These are phyloP conservation scores for Achaetomium macrosporum DNA, from an alignment of 2,329 filamentous ascomycete species.

Conservation along the genomic window DNA sequence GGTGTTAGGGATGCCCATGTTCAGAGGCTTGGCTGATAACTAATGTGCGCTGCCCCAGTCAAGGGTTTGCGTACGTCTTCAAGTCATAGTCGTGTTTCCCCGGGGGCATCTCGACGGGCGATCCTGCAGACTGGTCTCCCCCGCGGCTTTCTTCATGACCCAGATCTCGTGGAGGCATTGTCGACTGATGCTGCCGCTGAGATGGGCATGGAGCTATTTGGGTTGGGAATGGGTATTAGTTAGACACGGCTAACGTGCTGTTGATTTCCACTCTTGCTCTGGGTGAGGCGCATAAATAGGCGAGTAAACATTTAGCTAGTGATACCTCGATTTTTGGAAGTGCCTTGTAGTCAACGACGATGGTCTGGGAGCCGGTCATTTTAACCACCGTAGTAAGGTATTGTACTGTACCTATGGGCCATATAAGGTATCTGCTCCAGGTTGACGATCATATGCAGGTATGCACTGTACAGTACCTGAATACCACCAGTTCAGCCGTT, in stretches of 20 bases:
- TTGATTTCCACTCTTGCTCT: constrained; percentile 6
- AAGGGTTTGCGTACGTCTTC: constrained; percentile 44
- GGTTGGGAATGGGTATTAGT: constrained; percentile 18
- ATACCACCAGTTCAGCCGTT: background rate
- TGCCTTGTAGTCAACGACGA: constrained; percentile 38
- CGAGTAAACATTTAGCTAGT: background rate
- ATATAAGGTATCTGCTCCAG: no score
- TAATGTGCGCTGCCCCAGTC: background rate
- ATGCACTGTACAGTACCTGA: background rate
- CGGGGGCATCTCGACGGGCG: constrained; percentile 60
- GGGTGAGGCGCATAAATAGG: background rate
- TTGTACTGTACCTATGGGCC: no score
- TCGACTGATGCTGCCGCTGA: constrained; percentile 71
- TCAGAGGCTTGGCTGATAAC: background rate
- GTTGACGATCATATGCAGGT: no score
- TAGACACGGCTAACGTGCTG: constrained; percentile 1
- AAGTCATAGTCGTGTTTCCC: constrained; percentile 68
- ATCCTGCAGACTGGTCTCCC: constrained; percentile 55
- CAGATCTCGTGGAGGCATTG: constrained; percentile 70
- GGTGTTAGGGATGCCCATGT: background rate
- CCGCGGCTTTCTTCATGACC: constrained; percentile 50
- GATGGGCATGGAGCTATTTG: constrained; percentile 67
- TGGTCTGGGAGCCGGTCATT: background rate
- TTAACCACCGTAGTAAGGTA: no score
- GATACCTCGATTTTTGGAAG: constrained; percentile 52